Conservation (phyloP, 441 rosid genomes). For the Euphorbia corollata region DNA sequence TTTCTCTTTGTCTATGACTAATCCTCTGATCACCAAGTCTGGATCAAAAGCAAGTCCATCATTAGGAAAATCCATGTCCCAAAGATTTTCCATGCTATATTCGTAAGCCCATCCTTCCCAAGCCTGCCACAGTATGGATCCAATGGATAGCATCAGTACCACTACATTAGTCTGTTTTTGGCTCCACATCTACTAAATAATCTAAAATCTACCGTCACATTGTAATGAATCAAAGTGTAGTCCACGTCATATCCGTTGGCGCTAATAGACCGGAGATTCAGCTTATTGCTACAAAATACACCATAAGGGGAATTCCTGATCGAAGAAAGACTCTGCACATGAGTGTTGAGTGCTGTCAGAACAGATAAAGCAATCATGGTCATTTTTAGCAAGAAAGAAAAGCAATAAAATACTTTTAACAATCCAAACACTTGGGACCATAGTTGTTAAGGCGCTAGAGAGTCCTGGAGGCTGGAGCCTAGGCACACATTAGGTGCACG, state of each 20-base stretch:
- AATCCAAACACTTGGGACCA: neutral
- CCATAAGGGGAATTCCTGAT: conserved; percentile 80
- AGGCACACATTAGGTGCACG: too few relatives aligned
- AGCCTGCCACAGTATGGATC: conserved; percentile 44
- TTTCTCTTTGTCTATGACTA: conserved; percentile 90
- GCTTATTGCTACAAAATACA: conserved; percentile 83
- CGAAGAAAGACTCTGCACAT: conserved; percentile 68
- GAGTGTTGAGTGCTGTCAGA: conserved; percentile 19
- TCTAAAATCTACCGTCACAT: conserved; percentile 55
- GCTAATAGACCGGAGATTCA: conserved; percentile 90
- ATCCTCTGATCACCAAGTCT: conserved; percentile 90
- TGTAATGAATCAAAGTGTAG: conserved; percentile 93
- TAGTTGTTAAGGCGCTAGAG: too few relatives aligned
- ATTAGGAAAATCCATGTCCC: conserved; percentile 79
- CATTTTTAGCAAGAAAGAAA: neutral
- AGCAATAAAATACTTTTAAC: neutral
- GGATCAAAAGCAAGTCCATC: conserved; percentile 91
- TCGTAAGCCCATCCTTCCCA: conserved; percentile 99
- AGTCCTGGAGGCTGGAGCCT: too few relatives aligned
- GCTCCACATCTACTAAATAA: neutral
- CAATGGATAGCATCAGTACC: conserved; percentile 23
- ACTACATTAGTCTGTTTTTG: neutral
- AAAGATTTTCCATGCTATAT: conserved; percentile 85
- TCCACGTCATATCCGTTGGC: conserved; percentile 98
- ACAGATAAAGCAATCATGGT: neutral